These are phyloP conservation scores for Cladorrhinum samala DNA, from an alignment of 495 filamentous ascomycete genomes.

Conservation along the genomic window DNA sequence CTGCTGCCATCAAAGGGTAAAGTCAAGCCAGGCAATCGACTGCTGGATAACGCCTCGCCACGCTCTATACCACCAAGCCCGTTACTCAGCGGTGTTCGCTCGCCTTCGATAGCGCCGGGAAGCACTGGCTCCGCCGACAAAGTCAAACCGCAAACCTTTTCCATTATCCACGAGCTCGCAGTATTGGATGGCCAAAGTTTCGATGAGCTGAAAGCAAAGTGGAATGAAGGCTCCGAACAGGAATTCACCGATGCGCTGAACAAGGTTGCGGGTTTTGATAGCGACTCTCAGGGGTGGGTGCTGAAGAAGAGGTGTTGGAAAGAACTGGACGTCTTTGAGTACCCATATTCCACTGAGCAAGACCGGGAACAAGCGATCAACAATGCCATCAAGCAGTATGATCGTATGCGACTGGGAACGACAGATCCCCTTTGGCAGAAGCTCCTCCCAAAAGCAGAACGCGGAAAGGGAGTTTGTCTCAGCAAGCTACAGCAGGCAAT, in stretches of 20 bases:
- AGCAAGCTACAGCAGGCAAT: constrained; percentile 65
- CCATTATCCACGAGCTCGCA: constrained; percentile 71
- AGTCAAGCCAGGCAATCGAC: constrained; percentile 22
- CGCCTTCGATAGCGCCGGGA: constrained; percentile 45
- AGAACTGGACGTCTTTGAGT: constrained; percentile 77
- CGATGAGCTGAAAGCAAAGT: constrained; percentile 49
- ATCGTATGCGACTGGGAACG: constrained; percentile 66
- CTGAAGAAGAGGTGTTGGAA: constrained; percentile 68
- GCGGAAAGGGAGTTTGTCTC: constrained; percentile 72
- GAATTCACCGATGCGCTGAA: constrained; percentile 52
- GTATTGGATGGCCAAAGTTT: constrained; percentile 48
- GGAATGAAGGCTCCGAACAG: constrained; percentile 49
- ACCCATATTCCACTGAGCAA: constrained; percentile 57
- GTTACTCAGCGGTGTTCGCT: constrained; percentile 46
- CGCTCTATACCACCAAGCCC: constrained; percentile 63
- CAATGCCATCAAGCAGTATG: constrained; percentile 74
- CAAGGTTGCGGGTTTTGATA: constrained; percentile 51
- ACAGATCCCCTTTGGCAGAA: constrained; percentile 75
- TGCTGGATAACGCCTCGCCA: constrained; percentile 40
- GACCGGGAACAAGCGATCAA: constrained; percentile 77
- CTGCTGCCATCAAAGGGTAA: constrained; percentile 27
- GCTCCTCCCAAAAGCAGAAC: constrained; percentile 65
- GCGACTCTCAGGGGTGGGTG: constrained; percentile 55
- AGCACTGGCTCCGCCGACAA: constrained; percentile 48
- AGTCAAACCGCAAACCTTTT: constrained; percentile 48